Conservation (phyloP, 2,329 filamentous ascomycete genomes). For the Claviceps spartinae region DNA sequence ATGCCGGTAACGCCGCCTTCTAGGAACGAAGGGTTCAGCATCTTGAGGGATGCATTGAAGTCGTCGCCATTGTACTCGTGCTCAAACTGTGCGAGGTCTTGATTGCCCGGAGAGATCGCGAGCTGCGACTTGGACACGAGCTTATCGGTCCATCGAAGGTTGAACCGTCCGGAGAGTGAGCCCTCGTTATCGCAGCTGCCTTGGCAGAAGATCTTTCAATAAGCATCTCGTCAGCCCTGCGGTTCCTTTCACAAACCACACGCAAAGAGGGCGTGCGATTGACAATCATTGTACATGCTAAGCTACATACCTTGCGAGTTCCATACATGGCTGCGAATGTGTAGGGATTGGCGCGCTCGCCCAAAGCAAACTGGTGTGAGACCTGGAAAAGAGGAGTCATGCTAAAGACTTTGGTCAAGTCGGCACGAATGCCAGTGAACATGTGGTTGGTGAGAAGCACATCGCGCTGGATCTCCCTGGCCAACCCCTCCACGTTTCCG, state of each 20-base stretch:
- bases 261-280: neutral
- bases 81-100: conserved; percentile 86
- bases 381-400: conserved; percentile 90
- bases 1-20: conserved; percentile 91
- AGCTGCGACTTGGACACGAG: conserved; percentile 79
- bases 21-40: conserved; percentile 86
- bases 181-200: conserved; percentile 91
- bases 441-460: conserved; percentile 93
- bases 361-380: conserved; percentile 92
- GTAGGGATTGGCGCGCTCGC: conserved; percentile 85
- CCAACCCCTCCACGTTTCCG: conserved; percentile 78
- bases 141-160: conserved; percentile 73
- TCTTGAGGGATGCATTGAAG: conserved; percentile 86
- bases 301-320: conserved; percentile 60
- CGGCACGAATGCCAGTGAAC: conserved; percentile 91
- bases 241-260: neutral
- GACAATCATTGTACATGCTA: neutral
- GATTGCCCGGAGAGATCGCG: conserved; percentile 66
- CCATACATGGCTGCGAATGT: conserved; percentile 90
- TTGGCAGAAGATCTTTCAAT: conserved; percentile 77
- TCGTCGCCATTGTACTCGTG: conserved; percentile 90
- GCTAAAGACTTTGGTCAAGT: conserved; percentile 94
- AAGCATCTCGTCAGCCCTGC: neutral
- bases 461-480: conserved; percentile 88
- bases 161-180: conserved; percentile 75